These are phyloP conservation scores for Lipomyces kockii DNA, from an alignment of 805 yeast genomes.

Conservation along the genomic window DNA sequence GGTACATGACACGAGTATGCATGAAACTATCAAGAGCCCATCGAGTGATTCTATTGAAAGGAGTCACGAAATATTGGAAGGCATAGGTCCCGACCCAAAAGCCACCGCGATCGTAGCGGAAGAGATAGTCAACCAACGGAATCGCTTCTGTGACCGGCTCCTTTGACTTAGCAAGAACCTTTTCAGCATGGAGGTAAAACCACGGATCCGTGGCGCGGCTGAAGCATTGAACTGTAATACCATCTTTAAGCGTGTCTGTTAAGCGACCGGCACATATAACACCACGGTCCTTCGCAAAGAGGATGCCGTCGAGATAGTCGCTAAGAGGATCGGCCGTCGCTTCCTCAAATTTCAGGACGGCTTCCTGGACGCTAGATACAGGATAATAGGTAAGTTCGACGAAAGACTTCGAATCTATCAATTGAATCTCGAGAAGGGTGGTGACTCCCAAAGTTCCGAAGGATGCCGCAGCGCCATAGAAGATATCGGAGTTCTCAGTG, in stretches of 20 bases:
- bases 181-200: slow-evolving; percentile 11
- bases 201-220: slow-evolving; percentile 8
- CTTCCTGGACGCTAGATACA: slow-evolving; percentile 3
- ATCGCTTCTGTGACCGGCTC: slow-evolving; percentile 3
- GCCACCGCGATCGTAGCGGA: slow-evolving; percentile 14
- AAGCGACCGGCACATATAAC: slow-evolving; percentile 6
- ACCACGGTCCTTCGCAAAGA: slow-evolving; percentile 3
- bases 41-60: slow-evolving; percentile 12
- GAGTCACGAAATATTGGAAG: slow-evolving; percentile 9
- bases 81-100: slow-evolving; percentile 12
- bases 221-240: slow-evolving; percentile 4
- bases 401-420: slow-evolving; percentile 9
- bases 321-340: background rate
- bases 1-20: slow-evolving; percentile 15
- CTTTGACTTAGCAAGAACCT: slow-evolving; percentile 1
- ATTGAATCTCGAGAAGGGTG: slow-evolving; percentile 8
- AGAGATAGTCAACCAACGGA: slow-evolving; percentile 11
- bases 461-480: slow-evolving; percentile 12
- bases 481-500: slow-evolving; percentile 11
- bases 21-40: slow-evolving; percentile 10
- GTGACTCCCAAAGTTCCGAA: slow-evolving; percentile 10
- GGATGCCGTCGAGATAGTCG: slow-evolving; percentile 12
- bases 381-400: slow-evolving; percentile 7
- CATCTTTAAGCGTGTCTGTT: background rate
- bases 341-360: slow-evolving; percentile 1